Evolutionary conservation across 208 protist species (phyloP), one percentile per base, ranked within the genome.

Genomic region (Lotmaria passim): DNA sequence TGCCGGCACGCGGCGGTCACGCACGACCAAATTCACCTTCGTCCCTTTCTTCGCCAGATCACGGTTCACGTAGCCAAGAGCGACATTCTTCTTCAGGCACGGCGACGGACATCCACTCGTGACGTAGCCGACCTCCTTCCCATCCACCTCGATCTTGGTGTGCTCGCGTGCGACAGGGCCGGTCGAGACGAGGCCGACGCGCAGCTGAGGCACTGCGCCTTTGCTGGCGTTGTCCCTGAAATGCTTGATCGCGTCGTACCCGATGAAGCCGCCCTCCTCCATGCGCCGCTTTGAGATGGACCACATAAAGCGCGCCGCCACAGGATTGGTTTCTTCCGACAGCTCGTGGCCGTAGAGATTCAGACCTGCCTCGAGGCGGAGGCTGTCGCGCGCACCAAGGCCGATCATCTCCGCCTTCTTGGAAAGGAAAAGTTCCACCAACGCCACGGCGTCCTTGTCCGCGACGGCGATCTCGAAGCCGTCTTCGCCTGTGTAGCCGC

Each of bases 401-500:
- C 98, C 98, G 38, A 94, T 86, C 31, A 93, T 66, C 38, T 87
- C 60, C 14, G 81, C 82, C 15, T 75, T 75, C 31, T 73, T 61
- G 23, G 85, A 70, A 28, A 92, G 34, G 17, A 97, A 80, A 14
- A 90, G 51, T 57, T 90, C 79, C 23, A 83, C 82, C 10, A 98
- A 59, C 17, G 70, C 26, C 15, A 59, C 41, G 30, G 69, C 84
- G 15, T 96, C 48, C 23, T 76, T 71, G 31, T 79, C 51, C 11
- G 31, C 39, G n/a, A 89, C 86, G 0, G 83, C 70, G 33, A 99
- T 98, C 81, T 99, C 98, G 73, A 99, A 99, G 34, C 98, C 98
- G 80, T 99, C 98, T 81, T 99, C 98, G 55, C 98, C 98, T 11
- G 98, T 99, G 86, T 99, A 99, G 34, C 98, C 96, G 83, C 91